Evolutionary conservation across 1,139 yeast genomes (phyloP).

Genomic region (Yamadazyma membranifaciens): DNA sequence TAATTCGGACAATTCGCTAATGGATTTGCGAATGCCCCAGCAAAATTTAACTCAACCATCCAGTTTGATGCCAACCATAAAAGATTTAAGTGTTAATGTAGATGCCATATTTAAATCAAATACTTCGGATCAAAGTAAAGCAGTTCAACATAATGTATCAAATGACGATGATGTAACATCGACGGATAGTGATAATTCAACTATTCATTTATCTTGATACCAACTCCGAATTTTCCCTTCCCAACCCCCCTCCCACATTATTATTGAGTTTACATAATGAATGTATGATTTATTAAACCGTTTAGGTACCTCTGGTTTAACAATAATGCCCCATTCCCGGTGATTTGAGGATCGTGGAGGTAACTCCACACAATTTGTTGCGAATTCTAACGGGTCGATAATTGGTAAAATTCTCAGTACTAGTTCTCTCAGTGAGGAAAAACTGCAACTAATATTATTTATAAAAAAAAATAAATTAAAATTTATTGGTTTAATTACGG

Average conservation of each 20-base stretch:
- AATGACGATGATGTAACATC: background rate
- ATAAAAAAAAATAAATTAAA: too few species aligned
- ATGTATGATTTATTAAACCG: too few species aligned
- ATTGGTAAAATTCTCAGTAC: background rate
- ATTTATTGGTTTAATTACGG: too few species aligned
- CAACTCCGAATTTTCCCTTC: background rate
- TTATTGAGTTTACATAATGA: too few species aligned
- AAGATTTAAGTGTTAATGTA: too few species aligned
- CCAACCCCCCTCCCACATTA: too few species aligned
- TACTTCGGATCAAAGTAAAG: background rate
- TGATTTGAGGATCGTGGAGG: background rate
- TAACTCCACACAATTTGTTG: conserved; percentile 1
- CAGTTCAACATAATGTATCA: background rate
- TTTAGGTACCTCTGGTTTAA: too few species aligned
- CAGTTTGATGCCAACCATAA: too few species aligned
- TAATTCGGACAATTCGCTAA: conserved; percentile 10
- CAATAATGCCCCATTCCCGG: background rate
- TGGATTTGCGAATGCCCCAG: conserved; percentile 7
- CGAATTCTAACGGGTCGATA: conserved; percentile 1
- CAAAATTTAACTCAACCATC: too few species aligned
- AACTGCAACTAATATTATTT: too few species aligned
- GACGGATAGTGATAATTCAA: background rate
- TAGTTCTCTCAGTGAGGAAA: too few species aligned
- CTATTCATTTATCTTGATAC: background rate
- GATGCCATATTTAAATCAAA: background rate